These are phyloP conservation scores for Aaosphaeria pasadenensis DNA, from an alignment of 2,329 filamentous ascomycete genomes.

Conservation along the genomic window DNA sequence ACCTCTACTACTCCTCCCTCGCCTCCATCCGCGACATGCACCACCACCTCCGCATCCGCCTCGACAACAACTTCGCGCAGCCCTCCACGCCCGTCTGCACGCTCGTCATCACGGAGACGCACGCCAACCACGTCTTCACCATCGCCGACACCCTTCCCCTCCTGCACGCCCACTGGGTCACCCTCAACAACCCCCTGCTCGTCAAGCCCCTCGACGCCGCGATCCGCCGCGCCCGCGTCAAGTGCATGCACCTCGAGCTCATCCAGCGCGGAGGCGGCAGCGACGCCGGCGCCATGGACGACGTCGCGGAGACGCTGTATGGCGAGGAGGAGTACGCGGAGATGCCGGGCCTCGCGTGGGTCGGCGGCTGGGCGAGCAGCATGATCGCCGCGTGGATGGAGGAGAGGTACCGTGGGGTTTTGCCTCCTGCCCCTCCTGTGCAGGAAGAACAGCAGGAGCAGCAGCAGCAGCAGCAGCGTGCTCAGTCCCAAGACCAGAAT, in stretches of 20 bases:
- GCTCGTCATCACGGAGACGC: background rate
- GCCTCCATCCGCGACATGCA: slow-evolving; percentile 24
- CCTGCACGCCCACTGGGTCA: slow-evolving; percentile 19
- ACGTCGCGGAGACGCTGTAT: background rate
- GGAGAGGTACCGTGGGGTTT: slow-evolving; percentile 19
- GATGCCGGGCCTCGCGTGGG: slow-evolving; percentile 18
- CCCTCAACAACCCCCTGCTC: slow-evolving; percentile 20
- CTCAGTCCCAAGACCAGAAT: no score
- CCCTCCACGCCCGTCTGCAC: slow-evolving; percentile 8
- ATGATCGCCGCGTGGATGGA: slow-evolving; percentile 24
- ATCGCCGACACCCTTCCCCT: slow-evolving; percentile 11
- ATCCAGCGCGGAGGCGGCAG: slow-evolving; percentile 7
- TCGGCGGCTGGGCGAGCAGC: slow-evolving; percentile 17
- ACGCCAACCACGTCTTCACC: background rate
- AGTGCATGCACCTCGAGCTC: slow-evolving; percentile 16
- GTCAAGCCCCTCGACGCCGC: slow-evolving; percentile 24
- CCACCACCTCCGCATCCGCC: slow-evolving; percentile 16
- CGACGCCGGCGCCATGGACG: slow-evolving; percentile 10
- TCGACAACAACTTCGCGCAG: slow-evolving; percentile 22
- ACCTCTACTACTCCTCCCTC: slow-evolving; percentile 30
- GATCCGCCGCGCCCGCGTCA: slow-evolving; percentile 15
- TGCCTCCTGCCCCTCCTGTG: slow-evolving; percentile 9
- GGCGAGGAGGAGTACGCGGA: slow-evolving; percentile 7
- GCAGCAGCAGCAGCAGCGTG: no score
- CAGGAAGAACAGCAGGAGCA: background rate